These are phyloP conservation scores for Diaporthe amygdali DNA, from an alignment of 2,329 filamentous ascomycete genomes.

Conservation along the genomic window DNA sequence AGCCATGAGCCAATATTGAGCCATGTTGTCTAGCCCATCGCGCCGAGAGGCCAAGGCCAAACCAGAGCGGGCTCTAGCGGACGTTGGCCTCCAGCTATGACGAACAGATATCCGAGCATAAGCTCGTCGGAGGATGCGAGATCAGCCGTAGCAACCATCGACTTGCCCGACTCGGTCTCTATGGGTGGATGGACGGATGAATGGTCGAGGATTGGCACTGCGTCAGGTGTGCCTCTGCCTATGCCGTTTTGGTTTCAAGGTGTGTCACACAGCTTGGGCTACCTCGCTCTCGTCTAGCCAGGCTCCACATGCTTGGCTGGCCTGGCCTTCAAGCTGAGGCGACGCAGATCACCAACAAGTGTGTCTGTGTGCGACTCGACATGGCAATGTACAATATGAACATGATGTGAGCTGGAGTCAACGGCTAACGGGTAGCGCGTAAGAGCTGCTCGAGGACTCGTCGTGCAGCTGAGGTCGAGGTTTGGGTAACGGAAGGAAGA, in stretches of 20 bases:
- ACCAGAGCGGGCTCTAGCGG: neutral
- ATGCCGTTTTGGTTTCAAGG: slow-evolving; percentile 13
- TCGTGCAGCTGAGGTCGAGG: neutral
- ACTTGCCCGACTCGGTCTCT: neutral
- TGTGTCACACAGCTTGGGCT: neutral
- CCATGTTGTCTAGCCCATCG: neutral
- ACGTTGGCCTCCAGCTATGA: neutral
- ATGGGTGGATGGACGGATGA: too few species aligned
- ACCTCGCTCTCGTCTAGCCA: neutral
- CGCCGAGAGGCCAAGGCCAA: neutral
- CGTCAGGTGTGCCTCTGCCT: slow-evolving; percentile 13
- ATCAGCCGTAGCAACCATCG: neutral
- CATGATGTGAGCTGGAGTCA: neutral
- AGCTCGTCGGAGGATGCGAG: slow-evolving; percentile 5
- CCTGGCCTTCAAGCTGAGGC: neutral
- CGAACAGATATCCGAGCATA: neutral
- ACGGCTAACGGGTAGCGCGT: neutral
- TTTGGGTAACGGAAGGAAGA: neutral
- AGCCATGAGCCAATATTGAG: neutral
- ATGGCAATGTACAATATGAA: neutral
- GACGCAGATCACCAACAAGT: neutral
- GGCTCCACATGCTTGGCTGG: neutral
- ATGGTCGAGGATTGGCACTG: slow-evolving; percentile 14
- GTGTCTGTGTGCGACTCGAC: neutral
- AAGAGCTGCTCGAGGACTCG: neutral